Conservation (phyloP, 371 early-diverging fungal species). For the Nematocida parisii region DNA sequence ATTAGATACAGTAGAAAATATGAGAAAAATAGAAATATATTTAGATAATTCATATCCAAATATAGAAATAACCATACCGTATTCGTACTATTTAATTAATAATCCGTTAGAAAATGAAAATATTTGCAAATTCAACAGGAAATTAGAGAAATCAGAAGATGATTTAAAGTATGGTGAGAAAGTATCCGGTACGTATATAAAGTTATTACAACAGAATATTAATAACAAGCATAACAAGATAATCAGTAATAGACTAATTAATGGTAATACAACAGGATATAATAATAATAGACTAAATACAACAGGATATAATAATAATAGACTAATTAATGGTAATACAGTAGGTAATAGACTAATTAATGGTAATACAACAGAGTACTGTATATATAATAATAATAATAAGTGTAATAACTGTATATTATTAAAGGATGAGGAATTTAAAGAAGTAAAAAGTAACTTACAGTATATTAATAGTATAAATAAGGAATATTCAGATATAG, state of each 20-base stretch:
- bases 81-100: background rate
- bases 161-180: background rate
- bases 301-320: too few species aligned
- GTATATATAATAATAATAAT: constrained; percentile 23
- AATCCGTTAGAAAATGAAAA: background rate
- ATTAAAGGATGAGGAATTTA: constrained; percentile 24
- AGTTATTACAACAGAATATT: background rate
- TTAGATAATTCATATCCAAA: constrained; percentile 36
- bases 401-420: constrained; percentile 1
- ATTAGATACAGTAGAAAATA: constrained; percentile 49
- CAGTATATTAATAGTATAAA: constrained; percentile 30
- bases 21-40: constrained; percentile 19
- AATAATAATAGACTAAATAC: too few species aligned
- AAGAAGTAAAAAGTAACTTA: constrained; percentile 31
- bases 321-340: background rate
- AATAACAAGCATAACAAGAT: background rate
- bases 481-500: constrained; percentile 27
- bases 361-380: constrained; percentile 33
- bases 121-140: constrained; percentile 16
- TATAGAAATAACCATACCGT: constrained; percentile 13
- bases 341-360: background rate
- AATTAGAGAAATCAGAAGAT: background rate
- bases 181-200: background rate
- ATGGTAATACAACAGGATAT: background rate
- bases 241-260: background rate